A percentile compares a stretch with the other conserved stretches of the same genome.
phyloP scores from a whole-genome alignment of 2,329 filamentous ascomycete genomes.

The Aureobasidium sp. region DNA sequence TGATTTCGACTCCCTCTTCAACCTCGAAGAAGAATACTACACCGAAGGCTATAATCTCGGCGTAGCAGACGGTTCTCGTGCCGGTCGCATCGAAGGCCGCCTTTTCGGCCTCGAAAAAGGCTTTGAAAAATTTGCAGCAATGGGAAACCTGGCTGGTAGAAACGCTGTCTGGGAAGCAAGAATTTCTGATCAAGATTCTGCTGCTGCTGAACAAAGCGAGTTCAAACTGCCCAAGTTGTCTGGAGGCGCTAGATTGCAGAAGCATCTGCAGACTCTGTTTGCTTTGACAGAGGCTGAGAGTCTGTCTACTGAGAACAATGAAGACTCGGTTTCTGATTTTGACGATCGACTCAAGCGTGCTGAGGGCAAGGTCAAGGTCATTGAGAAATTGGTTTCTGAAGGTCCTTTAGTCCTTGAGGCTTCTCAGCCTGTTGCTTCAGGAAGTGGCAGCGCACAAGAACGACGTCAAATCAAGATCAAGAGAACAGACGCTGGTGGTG shows the following conservation, averaged over 20 bases:
- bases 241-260: conserved; percentile 58
- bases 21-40: conserved; percentile 65
- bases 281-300: conserved; percentile 71
- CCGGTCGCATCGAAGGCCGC: conserved; percentile 79
- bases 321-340: conserved; percentile 83
- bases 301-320: conserved; percentile 70
- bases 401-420: conserved; percentile 14
- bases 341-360: conserved; percentile 82
- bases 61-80: conserved; percentile 61
- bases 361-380: conserved; percentile 72
- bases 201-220: not conserved
- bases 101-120: conserved; percentile 86
- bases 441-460: conserved; percentile 1
- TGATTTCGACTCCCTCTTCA: conserved; percentile 47
- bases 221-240: conserved; percentile 36
- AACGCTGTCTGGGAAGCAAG: conserved; percentile 78
- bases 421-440: not conserved
- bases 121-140: conserved; percentile 81
- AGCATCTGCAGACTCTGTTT: conserved; percentile 67
- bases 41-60: conserved; percentile 72
- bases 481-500: conserved; percentile 14
- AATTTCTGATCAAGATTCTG: conserved; percentile 6
- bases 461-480: conserved; percentile 15
- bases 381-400: conserved; percentile 61
- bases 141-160: conserved; percentile 69